Evolutionary conservation across 2,329 filamentous ascomycete species (phyloP), one percentile per base, ranked within the genome.

Genomic region (Hortaea sp.): DNA sequence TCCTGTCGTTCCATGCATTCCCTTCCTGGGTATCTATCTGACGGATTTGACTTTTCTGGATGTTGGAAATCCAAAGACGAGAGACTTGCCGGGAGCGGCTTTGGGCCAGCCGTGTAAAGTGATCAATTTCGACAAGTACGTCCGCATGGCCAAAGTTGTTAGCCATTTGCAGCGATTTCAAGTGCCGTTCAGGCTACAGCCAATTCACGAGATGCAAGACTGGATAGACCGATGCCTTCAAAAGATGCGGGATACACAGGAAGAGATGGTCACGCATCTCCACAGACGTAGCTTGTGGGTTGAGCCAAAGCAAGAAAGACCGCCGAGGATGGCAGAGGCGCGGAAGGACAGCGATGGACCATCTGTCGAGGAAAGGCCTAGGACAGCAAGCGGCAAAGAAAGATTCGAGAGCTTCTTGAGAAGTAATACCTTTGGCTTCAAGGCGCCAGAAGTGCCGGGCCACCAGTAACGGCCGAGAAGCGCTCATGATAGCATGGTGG

Each of bases 61-160:
- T 62, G 88, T 90, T 53, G 92, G 92, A 51, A 97, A 97, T 65
- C 85, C 86, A 31, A 79, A 87, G 5, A 89, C 84, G 2, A 87
- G 90, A 58, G 83, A 84, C 57, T 77, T 94, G 13, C 78, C 79
- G 61, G 75, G 62, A 47, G 68, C 53, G n/a, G 66, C 69, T 32
- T 70, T 73, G 5, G 76, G 81, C 29, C 69, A 71, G 29, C 77
- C 80, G 28, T 76, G 87, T 58, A 80, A 81, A 0, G 86, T 97
- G 30, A 88, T 98, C 74, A 98, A 98, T 68, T 97, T 95, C 59
- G 90, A 97, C 73, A 97, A 97, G 69, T 88, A 97, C 64, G 85
- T 82, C 58, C 87, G 88, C 56, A 97, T 89, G 2, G 89, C 90
- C 40, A 92, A 89, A 67, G 94, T 97, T 61, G 94, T 98, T 58